Conservation (phyloP, 768 basidiomycete genomes). For the Ramaria sp. region DNA sequence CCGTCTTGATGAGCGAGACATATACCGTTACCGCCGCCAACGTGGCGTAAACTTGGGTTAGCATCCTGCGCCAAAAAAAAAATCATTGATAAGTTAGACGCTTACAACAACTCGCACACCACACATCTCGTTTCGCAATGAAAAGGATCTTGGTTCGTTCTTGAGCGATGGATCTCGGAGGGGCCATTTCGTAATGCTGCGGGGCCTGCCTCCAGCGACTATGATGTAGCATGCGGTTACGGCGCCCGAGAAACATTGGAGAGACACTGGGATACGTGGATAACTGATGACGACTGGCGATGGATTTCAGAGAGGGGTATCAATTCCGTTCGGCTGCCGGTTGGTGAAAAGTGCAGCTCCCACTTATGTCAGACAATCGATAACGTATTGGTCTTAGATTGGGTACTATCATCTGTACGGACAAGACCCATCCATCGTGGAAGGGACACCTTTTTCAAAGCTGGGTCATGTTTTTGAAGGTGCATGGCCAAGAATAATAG, state of each 20-base stretch:
- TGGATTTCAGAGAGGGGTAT: constrained; percentile 44
- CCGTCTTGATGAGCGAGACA: constrained; percentile 13
- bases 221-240: constrained; percentile 52
- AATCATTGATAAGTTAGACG: no score
- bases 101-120: neutral
- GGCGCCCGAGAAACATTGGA: constrained; percentile 31
- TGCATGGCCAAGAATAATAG: constrained; percentile 55
- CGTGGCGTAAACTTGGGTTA: constrained; percentile 75
- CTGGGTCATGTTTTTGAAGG: constrained; percentile 40
- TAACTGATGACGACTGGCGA: constrained; percentile 39
- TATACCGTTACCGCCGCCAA: constrained; percentile 58
- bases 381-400: constrained; percentile 31
- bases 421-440: constrained; percentile 43
- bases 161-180: constrained; percentile 67
- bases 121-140: constrained; percentile 3
- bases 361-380: neutral
- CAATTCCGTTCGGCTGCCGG: constrained; percentile 53
- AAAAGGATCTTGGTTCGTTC: constrained; percentile 67
- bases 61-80: constrained; percentile 15
- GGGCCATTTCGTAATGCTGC: constrained; percentile 43
- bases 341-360: constrained; percentile 21
- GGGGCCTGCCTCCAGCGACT: constrained; percentile 38
- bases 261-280: constrained; percentile 43
- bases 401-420: constrained; percentile 65
- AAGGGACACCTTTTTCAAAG: constrained; percentile 54